Evolutionary conservation across 192 early-diverging fungal species (phyloP).

Genomic region (Coemansia guatemalensis): DNA sequence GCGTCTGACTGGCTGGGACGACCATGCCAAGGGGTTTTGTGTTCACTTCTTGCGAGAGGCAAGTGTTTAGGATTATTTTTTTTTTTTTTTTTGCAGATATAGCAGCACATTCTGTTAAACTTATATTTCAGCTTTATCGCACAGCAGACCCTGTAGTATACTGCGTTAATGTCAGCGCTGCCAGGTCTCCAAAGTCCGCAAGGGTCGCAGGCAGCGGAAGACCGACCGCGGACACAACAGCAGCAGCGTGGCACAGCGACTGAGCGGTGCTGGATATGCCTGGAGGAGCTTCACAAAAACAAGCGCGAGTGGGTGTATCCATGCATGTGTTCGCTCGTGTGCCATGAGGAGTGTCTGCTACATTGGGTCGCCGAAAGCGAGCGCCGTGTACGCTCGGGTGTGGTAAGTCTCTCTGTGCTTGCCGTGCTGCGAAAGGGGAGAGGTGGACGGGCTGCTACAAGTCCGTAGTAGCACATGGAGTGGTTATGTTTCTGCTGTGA

Average conservation of each 20-base stretch:
- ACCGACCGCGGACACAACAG: not conserved
- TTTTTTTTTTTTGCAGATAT: not conserved
- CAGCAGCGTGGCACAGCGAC: constrained; percentile 2
- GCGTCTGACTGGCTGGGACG: no score
- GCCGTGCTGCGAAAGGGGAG: not conserved
- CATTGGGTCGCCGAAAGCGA: constrained; percentile 75
- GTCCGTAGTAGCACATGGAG: not conserved
- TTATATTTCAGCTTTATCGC: not conserved
- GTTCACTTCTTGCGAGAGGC: no score
- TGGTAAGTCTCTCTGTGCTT: constrained; percentile 26
- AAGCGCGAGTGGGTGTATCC: constrained; percentile 67
- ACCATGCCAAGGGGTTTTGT: no score
- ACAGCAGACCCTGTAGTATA: not conserved
- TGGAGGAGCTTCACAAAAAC: constrained; percentile 64
- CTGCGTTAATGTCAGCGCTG: not conserved
- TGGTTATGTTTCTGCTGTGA: not conserved
- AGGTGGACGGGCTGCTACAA: not conserved
- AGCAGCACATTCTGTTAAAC: not conserved
- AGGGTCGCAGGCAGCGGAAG: constrained; percentile 6
- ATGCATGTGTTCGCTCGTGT: constrained; percentile 73
- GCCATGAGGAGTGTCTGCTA: constrained; percentile 75
- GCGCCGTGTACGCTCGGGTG: constrained; percentile 30
- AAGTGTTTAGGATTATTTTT: no score
- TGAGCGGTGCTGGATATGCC: constrained; percentile 75
- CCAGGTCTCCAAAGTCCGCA: not conserved